Conservation (phyloP, 2,329 filamentous ascomycete species). For the Trichoderma polysporum region DNA sequence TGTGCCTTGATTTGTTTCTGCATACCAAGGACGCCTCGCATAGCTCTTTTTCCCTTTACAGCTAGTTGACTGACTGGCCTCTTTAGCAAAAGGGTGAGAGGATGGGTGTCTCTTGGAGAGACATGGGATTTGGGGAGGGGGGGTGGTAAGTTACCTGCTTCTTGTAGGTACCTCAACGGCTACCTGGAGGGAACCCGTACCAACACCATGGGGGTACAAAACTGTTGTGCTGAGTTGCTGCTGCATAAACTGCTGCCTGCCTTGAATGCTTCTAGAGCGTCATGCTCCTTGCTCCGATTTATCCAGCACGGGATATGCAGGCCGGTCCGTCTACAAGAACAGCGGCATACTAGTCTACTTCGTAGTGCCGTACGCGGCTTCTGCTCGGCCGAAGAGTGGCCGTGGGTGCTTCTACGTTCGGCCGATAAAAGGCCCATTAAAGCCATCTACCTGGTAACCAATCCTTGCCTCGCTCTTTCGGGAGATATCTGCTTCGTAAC, state of each 20-base stretch:
- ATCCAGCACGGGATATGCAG: background rate
- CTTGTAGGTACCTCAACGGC: background rate
- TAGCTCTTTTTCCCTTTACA: background rate
- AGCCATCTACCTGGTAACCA: background rate
- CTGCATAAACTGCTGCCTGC: background rate
- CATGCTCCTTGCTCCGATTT: background rate
- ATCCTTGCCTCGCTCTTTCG: background rate
- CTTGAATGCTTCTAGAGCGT: background rate
- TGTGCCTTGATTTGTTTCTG: background rate
- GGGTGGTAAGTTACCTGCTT: too few species aligned
- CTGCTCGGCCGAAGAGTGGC: conserved; percentile 3
- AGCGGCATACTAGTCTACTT: too few species aligned
- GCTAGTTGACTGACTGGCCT: background rate
- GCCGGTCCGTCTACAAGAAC: too few species aligned
- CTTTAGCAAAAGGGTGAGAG: background rate
- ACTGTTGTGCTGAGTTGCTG: background rate
- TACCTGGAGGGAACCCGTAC: background rate
- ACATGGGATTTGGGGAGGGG: background rate
- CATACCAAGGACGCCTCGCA: background rate
- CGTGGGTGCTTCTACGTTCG: background rate
- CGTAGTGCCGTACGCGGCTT: background rate
- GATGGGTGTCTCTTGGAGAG: background rate
- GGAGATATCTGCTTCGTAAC: background rate
- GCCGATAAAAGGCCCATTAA: background rate
- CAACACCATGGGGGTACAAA: background rate